Evolutionary conservation across 106 monocot genomes (phyloP), one percentile per base, ranked within the genome.

Genomic region (Triglochin maritima): DNA sequence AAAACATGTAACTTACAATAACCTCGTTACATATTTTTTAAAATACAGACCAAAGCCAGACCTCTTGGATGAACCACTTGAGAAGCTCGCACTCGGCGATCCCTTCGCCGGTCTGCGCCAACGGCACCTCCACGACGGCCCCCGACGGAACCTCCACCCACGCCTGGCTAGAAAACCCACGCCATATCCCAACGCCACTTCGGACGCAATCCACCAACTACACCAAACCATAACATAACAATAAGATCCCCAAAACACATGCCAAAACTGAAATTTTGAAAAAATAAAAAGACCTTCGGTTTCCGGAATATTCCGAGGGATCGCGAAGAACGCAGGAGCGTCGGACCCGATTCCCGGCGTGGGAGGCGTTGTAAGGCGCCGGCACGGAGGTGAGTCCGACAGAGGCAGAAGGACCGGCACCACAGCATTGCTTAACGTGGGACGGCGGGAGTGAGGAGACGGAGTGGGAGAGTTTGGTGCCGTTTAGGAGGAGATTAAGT

Each of bases 71-170:
- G 46, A 92, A 98, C 98, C 98, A 98, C 52, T 82, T 80, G 67
- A 98, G 86, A 2, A 98, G 78, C 76, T 98, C 98, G 69, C 98
- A 98, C 80, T 98, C 98, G 0, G 88, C 92, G 57, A 98, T 98
- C 42, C 92, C 98, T 60, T 98, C 98, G 11, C 92, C 98, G 0
- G 98, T 91, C 69, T 98, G 98, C 50, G 98, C 98, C 69, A 92
- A 70, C 9, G 98, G 92, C 58, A 98, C 98, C 12, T 88, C 88
- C 68, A 88, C 86, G 74, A 89, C 66, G 14, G 64, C 77, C 8
- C 78, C 80, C 3, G 65, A 47, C 48, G 81, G 80, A 2, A 69
- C 76, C 54, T 83, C 84, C 41, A 79, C 81, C 72, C 72, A 75
- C 9, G 73, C 73, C 60, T 85, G 78, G 67, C 56, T 85, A 48